These are phyloP conservation scores for Ganoderma meredithae DNA, from an alignment of 1,284 basidiomycete genomes.

Conservation along the genomic window DNA sequence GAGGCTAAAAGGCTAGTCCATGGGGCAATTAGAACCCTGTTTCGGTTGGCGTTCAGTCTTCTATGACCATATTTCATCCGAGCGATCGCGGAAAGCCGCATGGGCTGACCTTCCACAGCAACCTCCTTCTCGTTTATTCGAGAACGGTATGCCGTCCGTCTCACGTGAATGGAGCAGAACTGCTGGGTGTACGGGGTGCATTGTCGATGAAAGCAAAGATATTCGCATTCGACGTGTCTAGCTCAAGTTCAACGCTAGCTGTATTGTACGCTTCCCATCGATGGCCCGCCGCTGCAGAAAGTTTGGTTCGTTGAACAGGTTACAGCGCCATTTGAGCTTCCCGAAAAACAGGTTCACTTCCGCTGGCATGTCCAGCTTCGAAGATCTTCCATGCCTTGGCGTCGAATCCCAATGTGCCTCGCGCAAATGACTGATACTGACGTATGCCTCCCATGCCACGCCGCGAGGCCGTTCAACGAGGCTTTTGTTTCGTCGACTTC, in stretches of 20 bases:
- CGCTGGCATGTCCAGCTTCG: background rate
- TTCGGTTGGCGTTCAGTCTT: background rate
- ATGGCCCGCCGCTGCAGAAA: background rate
- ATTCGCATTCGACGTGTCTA: background rate
- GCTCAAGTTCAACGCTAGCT: background rate
- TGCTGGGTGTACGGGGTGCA: background rate
- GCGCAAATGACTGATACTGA: background rate
- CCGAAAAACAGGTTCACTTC: background rate
- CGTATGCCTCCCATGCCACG: background rate
- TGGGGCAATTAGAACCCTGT: background rate
- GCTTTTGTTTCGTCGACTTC: slow-evolving; percentile 8
- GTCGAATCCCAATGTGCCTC: background rate
- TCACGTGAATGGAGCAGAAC: background rate
- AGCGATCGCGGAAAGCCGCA: background rate
- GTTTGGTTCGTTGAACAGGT: background rate
- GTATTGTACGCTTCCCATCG: background rate
- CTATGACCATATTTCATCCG: background rate
- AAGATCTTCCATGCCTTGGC: background rate
- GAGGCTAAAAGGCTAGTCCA: background rate
- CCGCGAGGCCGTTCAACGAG: background rate
- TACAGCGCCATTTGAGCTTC: too few species aligned
- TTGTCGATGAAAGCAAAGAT: background rate
- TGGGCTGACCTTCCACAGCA: background rate
- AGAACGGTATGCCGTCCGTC: background rate
- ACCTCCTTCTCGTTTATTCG: background rate